Base-by-base conservation (phyloP, 495 filamentous ascomycete genomes). In the Amphirosellinia nigrospora region DNA sequence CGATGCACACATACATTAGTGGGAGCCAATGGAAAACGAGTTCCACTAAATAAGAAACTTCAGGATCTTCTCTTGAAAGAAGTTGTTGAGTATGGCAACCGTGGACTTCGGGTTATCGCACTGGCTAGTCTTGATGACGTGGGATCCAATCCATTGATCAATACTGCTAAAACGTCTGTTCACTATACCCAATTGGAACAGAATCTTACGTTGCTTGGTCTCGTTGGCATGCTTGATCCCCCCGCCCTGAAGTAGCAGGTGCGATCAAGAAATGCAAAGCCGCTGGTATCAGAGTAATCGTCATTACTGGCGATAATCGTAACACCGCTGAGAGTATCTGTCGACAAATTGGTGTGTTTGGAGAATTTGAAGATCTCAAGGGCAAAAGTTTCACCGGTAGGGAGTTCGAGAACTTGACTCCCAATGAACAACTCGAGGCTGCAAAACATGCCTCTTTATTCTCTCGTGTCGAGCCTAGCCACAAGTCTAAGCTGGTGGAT, bases 301-400 rank as follows among this genome's bases (percentile, higher is more conserved):
- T 99, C 56, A 97, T 99, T 77, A 99, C 96, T 38, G 96, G 96
- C 73, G 96, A 99, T 81, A 98, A 97, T 79, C 94, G 90, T 74
- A 96, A 95, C 82, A 99, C 96, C 0, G 96, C 96, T 8, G 96
- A 99, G 81, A 94, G 93, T 48, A 97, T 99, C 76, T 98, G 96
- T 82, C 92, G 95, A 64, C 92, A 96, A 76, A 98, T 99, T 74
- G 96, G 96, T 68, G 89, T 99, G 39, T 99, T 99, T 79, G 90
- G 90, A 30, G 79, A 87, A 70, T 78, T 90, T 65, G 96, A 98
- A 76, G 88, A 97, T 77, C 86, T 98, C 21, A 88, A 82, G 28
- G 94, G 94, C 71, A 97, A 97, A 86, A 97, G 94, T 82, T 98
- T 88, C 74, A 98, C 94, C 67, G 96, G 96, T 39, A 89, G 94